Conservation (phyloP, 2,329 filamentous ascomycete species). For the Cordyceps sp. region DNA sequence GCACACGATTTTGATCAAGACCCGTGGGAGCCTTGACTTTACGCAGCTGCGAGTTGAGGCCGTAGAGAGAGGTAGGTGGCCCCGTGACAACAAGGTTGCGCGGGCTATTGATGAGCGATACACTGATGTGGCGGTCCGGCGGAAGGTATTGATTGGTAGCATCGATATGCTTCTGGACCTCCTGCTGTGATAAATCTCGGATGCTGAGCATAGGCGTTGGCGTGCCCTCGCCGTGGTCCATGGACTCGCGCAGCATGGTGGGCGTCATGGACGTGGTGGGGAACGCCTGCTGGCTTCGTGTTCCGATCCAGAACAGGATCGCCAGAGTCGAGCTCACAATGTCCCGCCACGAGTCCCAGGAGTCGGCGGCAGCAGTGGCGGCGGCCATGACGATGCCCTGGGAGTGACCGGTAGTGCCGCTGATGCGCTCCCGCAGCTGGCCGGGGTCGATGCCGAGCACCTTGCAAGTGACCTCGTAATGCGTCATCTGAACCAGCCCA, state of each 20-base stretch:
- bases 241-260: slow-evolving; percentile 77
- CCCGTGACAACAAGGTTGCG: slow-evolving; percentile 95
- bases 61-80: slow-evolving; percentile 88
- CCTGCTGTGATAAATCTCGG: slow-evolving; percentile 70
- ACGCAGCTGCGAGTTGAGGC: slow-evolving; percentile 83
- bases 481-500: slow-evolving; percentile 85
- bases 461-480: slow-evolving; percentile 90
- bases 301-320: slow-evolving; percentile 96
- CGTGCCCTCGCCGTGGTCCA: slow-evolving; percentile 84
- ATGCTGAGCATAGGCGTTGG: slow-evolving; percentile 98
- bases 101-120: slow-evolving; percentile 92
- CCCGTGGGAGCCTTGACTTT: slow-evolving; percentile 98
- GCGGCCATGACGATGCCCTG: slow-evolving; percentile 92
- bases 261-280: slow-evolving; percentile 88
- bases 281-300: slow-evolving; percentile 93
- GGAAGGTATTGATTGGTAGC: slow-evolving; percentile 94
- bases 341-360: slow-evolving; percentile 82
- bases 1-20: slow-evolving; percentile 84
- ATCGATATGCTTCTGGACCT: slow-evolving; percentile 93
- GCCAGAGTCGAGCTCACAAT: slow-evolving; percentile 67
- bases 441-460: slow-evolving; percentile 80
- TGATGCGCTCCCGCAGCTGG: slow-evolving; percentile 67
- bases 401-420: slow-evolving; percentile 87
- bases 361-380: slow-evolving; percentile 74
- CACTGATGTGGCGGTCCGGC: slow-evolving; percentile 78